Evolutionary conservation across 306 rosid genomes (phyloP).

Genomic region (Sophora flavescens): DNA sequence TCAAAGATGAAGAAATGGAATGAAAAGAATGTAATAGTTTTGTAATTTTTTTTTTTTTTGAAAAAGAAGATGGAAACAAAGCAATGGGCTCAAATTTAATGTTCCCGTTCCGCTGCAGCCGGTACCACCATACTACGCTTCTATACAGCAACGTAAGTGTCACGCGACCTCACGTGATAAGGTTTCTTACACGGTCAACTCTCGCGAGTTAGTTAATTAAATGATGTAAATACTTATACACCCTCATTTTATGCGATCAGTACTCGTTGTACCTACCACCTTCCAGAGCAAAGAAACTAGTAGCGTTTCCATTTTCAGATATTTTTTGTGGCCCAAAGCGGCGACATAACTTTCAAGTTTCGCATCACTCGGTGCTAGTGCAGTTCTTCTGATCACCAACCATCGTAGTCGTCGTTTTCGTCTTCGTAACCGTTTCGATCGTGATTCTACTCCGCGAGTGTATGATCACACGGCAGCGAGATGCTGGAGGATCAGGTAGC

Average conservation of each 20-base stretch:
- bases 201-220: neutral
- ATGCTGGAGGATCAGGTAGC: constrained; percentile 99
- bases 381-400: neutral
- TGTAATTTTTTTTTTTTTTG: too few relatives aligned
- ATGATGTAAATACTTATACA: neutral
- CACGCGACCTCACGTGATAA: constrained; percentile 38
- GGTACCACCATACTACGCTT: neutral
- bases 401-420: constrained; percentile 1
- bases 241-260: neutral
- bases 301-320: neutral
- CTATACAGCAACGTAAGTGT: constrained; percentile 3
- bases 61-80: too few relatives aligned
- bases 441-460: constrained; percentile 24
- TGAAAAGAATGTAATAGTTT: too few relatives aligned
- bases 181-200: constrained; percentile 29
- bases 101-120: neutral
- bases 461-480: constrained; percentile 50
- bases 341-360: constrained; percentile 54
- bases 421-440: constrained; percentile 40
- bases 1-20: too few relatives aligned
- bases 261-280: neutral
- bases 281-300: constrained; percentile 24
- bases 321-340: neutral
- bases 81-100: too few relatives aligned
- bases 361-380: constrained; percentile 42